Percentiles rank a stretch among this genome's conserved stretches.
Conservation (phyloP, 345 rosid genomes). For the Rhizophora mangle region DNA sequence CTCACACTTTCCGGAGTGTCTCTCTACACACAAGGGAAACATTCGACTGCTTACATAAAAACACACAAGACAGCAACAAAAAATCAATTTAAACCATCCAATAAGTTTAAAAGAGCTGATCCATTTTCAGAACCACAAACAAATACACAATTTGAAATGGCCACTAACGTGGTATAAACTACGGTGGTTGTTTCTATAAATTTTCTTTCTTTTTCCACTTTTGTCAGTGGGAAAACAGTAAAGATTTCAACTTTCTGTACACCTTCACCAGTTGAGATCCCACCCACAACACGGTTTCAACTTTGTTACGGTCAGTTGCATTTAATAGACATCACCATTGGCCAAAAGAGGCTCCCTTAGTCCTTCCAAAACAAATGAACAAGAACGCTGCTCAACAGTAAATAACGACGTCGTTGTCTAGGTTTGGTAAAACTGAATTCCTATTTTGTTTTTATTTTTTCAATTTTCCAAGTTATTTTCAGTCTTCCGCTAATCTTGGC, state of each 20-base stretch:
- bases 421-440: background rate
- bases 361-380: background rate
- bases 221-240: background rate
- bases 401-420: background rate
- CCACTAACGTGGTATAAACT: background rate
- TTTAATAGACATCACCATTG: too few species aligned
- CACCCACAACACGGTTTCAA: background rate
- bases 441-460: background rate
- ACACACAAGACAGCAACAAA: too few species aligned
- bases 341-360: too few species aligned
- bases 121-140: background rate
- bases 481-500: background rate
- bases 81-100: too few species aligned
- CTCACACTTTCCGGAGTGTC: too few species aligned
- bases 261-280: slow-evolving; percentile 1
- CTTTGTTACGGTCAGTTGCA: background rate
- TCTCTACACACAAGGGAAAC: too few species aligned
- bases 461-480: background rate
- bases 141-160: background rate
- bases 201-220: background rate
- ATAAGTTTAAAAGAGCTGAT: background rate
- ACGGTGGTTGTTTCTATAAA: background rate
- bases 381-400: background rate
- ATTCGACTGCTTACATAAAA: too few species aligned
- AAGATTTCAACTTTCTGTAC: background rate